phyloP scores from a whole-genome alignment of 306 rosid genomes.

The Canavalia gladiata region DNA sequence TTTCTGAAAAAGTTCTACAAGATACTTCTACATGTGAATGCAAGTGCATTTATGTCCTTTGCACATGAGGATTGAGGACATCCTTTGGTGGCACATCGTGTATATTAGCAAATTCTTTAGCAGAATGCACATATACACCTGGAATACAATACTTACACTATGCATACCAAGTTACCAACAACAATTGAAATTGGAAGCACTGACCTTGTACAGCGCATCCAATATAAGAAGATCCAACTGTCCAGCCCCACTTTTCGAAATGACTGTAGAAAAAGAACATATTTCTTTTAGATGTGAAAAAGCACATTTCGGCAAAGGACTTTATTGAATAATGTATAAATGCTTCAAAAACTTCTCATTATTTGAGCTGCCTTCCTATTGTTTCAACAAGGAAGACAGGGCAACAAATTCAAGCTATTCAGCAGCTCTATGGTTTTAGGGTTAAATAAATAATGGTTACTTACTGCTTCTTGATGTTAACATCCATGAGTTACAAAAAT shows the following conservation, averaged over 20 bases:
- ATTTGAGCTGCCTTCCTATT: background rate
- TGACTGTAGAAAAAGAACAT: constrained; percentile 42
- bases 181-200: constrained; percentile 36
- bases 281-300: constrained; percentile 32
- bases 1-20: background rate
- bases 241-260: constrained; percentile 91
- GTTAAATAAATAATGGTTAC: background rate
- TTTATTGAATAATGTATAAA: constrained; percentile 18
- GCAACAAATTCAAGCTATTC: constrained; percentile 21
- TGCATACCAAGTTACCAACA: background rate
- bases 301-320: background rate
- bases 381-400: constrained; percentile 24
- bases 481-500: constrained; percentile 25
- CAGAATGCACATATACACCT: constrained; percentile 11
- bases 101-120: background rate
- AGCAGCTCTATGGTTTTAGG: constrained; percentile 10
- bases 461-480: constrained; percentile 12
- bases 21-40: constrained; percentile 1
- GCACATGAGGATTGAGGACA: background rate
- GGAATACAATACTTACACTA: constrained; percentile 7
- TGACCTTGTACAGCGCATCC: constrained; percentile 82
- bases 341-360: background rate
- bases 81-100: background rate
- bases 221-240: constrained; percentile 95
- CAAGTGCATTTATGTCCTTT: background rate